A percentile compares a stretch with the other conserved stretches of the same genome.
Evolutionary conservation across 2,329 filamentous ascomycete genomes (phyloP).

Genomic region (Pseudocercospora pini-densiflorae): DNA sequence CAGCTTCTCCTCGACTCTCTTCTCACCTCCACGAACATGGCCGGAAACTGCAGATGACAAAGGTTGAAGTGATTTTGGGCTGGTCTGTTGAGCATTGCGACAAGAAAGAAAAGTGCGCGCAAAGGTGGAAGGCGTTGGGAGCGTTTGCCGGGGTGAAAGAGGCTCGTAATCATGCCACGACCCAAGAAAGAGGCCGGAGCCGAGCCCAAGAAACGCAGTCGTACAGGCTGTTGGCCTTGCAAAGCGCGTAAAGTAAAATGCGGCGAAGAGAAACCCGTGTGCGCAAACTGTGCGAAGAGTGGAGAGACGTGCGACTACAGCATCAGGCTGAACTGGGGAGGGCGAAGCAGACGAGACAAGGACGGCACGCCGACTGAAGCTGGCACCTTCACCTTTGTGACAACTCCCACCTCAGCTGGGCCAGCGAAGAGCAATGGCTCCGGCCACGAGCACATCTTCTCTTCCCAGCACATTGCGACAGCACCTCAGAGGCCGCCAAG

Average conservation of each 20-base stretch:
- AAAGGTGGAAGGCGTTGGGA: not conserved
- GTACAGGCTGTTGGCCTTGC: constrained; percentile 76
- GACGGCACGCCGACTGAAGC: constrained; percentile 35
- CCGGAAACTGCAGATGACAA: not conserved
- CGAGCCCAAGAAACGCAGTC: constrained; percentile 69
- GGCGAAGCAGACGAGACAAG: constrained; percentile 58
- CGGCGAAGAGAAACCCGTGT: constrained; percentile 75
- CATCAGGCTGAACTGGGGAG: constrained; percentile 81
- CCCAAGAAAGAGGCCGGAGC: constrained; percentile 66
- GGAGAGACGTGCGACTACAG: constrained; percentile 80
- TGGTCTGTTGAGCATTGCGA: not conserved
- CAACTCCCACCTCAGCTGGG: constrained; percentile 22
- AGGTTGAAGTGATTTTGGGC: not conserved
- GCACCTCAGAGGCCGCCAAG: constrained; percentile 29
- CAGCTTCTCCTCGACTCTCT: not conserved
- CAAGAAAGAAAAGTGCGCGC: not conserved
- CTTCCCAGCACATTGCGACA: constrained; percentile 38
- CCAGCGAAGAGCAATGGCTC: constrained; percentile 15
- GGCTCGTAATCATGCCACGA: constrained; percentile 59
- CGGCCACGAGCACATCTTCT: constrained; percentile 40
- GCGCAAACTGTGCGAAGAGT: constrained; percentile 64
- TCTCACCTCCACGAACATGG: not conserved
- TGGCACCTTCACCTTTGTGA: constrained; percentile 38
- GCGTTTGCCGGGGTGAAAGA: too few relatives aligned
- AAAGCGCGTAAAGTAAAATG: constrained; percentile 82